phyloP scores from a whole-genome alignment of 306 rosid species.

The Glycyrrhiza uralensis region DNA sequence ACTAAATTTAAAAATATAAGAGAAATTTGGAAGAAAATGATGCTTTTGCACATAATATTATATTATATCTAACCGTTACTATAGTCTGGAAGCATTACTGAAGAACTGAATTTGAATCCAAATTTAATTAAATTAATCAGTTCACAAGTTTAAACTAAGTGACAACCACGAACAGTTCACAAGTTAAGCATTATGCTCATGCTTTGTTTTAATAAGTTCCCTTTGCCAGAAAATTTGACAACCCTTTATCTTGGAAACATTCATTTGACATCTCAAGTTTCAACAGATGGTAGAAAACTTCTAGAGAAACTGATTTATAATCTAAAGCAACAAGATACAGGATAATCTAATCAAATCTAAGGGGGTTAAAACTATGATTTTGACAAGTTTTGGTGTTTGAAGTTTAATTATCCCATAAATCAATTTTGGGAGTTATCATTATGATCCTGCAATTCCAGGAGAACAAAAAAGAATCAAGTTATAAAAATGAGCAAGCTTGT shows the following conservation, averaged over 20 bases:
- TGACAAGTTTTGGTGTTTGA: not conserved
- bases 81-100: not conserved
- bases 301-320: not conserved
- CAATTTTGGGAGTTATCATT: not conserved
- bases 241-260: not conserved
- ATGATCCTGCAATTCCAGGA: not conserved
- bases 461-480: not conserved
- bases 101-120: not conserved
- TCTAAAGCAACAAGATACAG: not conserved
- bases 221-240: not conserved
- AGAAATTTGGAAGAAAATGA: not conserved
- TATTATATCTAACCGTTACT: not conserved
- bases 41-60: not conserved
- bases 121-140: not conserved
- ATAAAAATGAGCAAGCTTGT: not conserved
- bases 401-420: not conserved
- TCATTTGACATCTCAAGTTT: not conserved
- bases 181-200: not conserved
- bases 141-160: not conserved
- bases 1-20: not conserved
- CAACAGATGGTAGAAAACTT: conserved; percentile 1
- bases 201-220: not conserved
- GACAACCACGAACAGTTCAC: not conserved
- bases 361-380: not conserved
- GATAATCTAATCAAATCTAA: not conserved